Conservation (phyloP, 768 basidiomycete genomes). For the Lactarius sanguifluus region DNA sequence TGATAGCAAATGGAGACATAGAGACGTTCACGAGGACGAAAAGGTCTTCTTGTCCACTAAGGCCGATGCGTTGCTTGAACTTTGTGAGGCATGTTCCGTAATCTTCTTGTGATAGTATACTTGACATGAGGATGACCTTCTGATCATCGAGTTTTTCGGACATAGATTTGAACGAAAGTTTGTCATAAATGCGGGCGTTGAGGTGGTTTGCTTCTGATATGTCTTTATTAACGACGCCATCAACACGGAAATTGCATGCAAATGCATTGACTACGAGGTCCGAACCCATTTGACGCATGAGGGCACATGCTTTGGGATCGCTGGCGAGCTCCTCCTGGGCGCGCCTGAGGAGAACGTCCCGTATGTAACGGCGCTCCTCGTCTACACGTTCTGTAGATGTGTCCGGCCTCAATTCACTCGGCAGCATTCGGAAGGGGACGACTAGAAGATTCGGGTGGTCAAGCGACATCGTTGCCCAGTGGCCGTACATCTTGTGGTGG, state of each 20-base stretch:
- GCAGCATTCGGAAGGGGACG: constrained; percentile 42
- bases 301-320: constrained; percentile 16
- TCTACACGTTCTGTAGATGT: constrained; percentile 31
- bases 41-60: constrained; percentile 37
- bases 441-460: constrained; percentile 38
- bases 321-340: constrained; percentile 23
- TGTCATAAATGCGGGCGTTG: constrained; percentile 42
- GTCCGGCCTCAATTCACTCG: constrained; percentile 35
- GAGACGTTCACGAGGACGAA: constrained; percentile 40
- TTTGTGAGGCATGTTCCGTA: constrained; percentile 39
- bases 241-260: constrained; percentile 43
- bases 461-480: constrained; percentile 44
- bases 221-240: constrained; percentile 39
- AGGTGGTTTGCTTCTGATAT: constrained; percentile 45
- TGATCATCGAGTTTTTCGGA: constrained; percentile 32
- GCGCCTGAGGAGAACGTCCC: constrained; percentile 22
- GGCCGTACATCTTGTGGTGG: constrained; percentile 35
- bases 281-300: constrained; percentile 27
- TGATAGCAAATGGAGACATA: constrained; percentile 42
- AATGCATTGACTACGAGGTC: constrained; percentile 49
- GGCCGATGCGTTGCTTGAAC: constrained; percentile 42
- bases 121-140: constrained; percentile 34
- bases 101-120: constrained; percentile 36
- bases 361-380: constrained; percentile 29
- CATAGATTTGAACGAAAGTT: constrained; percentile 38